Evolutionary conservation across 371 early-diverging fungal species (phyloP).

Genomic region (Mortierella sp.): DNA sequence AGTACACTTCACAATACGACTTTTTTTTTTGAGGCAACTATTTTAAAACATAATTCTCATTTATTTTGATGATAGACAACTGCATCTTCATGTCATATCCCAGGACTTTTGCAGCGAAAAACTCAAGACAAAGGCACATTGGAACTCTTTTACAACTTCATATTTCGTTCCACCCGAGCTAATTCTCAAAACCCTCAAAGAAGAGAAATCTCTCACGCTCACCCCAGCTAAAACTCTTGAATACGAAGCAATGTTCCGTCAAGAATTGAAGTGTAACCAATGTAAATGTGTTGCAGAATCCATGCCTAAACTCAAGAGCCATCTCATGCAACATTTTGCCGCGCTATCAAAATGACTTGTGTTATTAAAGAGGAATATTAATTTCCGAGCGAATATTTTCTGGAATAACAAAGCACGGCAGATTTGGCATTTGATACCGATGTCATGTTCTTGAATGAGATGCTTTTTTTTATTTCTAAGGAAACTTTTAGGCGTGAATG

Average conservation of each 20-base stretch:
- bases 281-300: slow-evolving; percentile 13
- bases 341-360: not conserved
- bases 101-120: slow-evolving; percentile 64
- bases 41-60: too few species aligned
- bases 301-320: slow-evolving; percentile 23
- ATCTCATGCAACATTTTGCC: slow-evolving; percentile 19
- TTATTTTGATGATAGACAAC: slow-evolving; percentile 50
- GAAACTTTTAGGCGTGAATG: too few species aligned
- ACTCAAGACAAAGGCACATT: slow-evolving; percentile 70
- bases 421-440: too few species aligned
- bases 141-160: slow-evolving; percentile 71
- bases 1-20: too few species aligned
- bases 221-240: slow-evolving; percentile 2
- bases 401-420: too few species aligned
- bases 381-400: too few species aligned
- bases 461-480: too few species aligned
- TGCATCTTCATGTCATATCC: slow-evolving; percentile 74
- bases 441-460: too few species aligned
- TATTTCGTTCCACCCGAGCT: slow-evolving; percentile 60
- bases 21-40: too few species aligned
- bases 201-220: slow-evolving; percentile 32
- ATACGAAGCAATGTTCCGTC: slow-evolving; percentile 6
- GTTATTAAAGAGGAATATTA: too few species aligned
- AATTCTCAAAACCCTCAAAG: slow-evolving; percentile 49
- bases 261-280: slow-evolving; percentile 25